Percentiles rank a stretch among this genome's conserved stretches.
phyloP scores from a whole-genome alignment of 371 early-diverging fungal genomes.

The Rhizopus sp. region DNA sequence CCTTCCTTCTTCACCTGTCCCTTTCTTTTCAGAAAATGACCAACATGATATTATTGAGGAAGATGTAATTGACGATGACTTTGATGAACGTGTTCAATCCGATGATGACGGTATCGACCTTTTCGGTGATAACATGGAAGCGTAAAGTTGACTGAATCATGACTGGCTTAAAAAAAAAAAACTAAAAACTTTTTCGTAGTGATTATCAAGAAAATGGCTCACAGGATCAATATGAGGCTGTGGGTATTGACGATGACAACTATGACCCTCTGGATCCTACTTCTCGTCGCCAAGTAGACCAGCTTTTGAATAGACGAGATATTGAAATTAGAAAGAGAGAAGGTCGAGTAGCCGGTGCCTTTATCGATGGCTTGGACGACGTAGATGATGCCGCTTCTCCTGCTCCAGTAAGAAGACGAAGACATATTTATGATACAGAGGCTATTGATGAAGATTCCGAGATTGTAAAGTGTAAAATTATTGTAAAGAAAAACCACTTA shows the following conservation, averaged over 20 bases:
- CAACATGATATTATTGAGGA: slow-evolving; percentile 40
- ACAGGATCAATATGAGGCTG: slow-evolving; percentile 81
- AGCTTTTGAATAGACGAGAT: slow-evolving; percentile 81
- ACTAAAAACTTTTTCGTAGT: slow-evolving; percentile 29
- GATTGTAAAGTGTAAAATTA: slow-evolving; percentile 2
- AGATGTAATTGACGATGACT: slow-evolving; percentile 29
- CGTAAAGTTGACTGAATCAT: slow-evolving; percentile 34
- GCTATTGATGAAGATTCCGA: slow-evolving; percentile 51
- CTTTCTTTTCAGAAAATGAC: slow-evolving; percentile 49
- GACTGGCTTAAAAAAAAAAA: slow-evolving; percentile 22
- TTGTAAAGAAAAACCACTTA: background rate
- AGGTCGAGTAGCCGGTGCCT: slow-evolving; percentile 84
- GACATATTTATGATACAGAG: slow-evolving; percentile 61
- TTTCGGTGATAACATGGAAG: slow-evolving; percentile 76
- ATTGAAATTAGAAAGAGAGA: slow-evolving; percentile 69
- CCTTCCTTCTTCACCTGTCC: slow-evolving; percentile 47
- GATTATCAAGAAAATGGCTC: slow-evolving; percentile 78
- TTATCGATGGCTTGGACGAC: slow-evolving; percentile 75
- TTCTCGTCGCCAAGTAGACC: slow-evolving; percentile 78
- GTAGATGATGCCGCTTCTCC: slow-evolving; percentile 55
- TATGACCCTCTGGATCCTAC: slow-evolving; percentile 74
- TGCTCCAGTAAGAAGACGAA: slow-evolving; percentile 63
- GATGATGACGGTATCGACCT: slow-evolving; percentile 82
- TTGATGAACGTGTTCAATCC: slow-evolving; percentile 57
- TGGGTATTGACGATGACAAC: slow-evolving; percentile 75